Percentiles rank a stretch among this genome's conserved stretches.
phyloP scores from a whole-genome alignment of 345 rosid species.

The Syzygium grande region DNA sequence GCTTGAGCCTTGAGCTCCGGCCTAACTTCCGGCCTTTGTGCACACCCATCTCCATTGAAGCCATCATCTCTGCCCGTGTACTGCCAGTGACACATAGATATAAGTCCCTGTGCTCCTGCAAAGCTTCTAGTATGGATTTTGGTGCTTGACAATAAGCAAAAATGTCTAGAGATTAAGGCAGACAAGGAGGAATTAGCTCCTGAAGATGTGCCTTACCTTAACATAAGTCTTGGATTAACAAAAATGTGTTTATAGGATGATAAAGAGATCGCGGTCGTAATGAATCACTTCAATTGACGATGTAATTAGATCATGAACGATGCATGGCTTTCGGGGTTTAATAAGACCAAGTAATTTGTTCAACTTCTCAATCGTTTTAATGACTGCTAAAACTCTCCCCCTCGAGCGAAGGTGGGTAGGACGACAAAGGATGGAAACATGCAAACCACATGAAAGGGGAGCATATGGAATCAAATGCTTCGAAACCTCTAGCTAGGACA shows the following conservation, averaged over 20 bases:
- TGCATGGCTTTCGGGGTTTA: accelerated
- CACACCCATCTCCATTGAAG: too few species aligned
- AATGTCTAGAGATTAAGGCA: background rate
- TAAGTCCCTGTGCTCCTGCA: background rate
- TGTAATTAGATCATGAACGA: background rate
- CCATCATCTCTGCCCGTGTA: background rate
- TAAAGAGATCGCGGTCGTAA: accelerated
- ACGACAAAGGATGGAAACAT: too few species aligned
- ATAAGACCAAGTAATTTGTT: background rate
- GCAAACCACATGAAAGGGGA: background rate
- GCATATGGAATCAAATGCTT: background rate
- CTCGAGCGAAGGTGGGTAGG: too few species aligned
- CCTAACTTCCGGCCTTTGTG: too few species aligned
- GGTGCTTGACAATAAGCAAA: background rate
- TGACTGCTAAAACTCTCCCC: too few species aligned
- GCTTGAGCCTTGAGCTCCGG: background rate
- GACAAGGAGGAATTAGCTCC: background rate
- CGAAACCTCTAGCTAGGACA: background rate
- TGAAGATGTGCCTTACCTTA: background rate
- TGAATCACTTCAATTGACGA: accelerated
- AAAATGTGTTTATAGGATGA: accelerated
- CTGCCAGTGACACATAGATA: background rate
- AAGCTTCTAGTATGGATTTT: background rate
- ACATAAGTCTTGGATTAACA: background rate
- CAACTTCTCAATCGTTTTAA: background rate